Evolutionary conservation across 331 rosid genomes (phyloP).

Genomic region (Rosa hybrid): DNA sequence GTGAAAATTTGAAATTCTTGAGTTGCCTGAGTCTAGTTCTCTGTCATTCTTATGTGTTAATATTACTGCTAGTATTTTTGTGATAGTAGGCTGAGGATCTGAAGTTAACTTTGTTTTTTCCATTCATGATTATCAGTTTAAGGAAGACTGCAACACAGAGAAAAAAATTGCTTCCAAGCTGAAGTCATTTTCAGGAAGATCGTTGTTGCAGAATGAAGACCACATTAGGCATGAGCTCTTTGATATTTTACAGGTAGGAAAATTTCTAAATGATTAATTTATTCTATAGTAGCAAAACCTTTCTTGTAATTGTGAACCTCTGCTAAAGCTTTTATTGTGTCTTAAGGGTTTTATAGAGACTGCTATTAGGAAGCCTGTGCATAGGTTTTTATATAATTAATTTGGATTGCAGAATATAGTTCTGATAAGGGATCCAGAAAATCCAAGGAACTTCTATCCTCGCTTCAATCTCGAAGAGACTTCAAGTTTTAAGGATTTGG

Average conservation of each 20-base stretch:
- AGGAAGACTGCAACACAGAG: conserved; percentile 89
- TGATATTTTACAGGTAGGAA: conserved; percentile 71
- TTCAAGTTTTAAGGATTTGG: conserved; percentile 78
- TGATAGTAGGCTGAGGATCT: neutral
- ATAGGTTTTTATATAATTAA: conserved; percentile 21
- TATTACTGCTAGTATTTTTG: neutral
- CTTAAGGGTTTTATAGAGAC: neutral
- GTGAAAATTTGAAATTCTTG: neutral
- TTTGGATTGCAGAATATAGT: conserved; percentile 74
- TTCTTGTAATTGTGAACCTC: neutral
- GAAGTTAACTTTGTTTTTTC: conserved; percentile 17
- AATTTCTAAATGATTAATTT: neutral
- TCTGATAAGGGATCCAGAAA: conserved; percentile 81
- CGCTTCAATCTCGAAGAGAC: conserved; percentile 97
- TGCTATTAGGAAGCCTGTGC: neutral
- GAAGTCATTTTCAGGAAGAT: conserved; percentile 56
- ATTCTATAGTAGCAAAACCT: neutral
- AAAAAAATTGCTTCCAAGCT: conserved; percentile 83
- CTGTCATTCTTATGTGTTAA: neutral
- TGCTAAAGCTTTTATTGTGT: neutral
- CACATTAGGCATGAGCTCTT: conserved; percentile 63
- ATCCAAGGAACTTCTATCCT: conserved; percentile 80
- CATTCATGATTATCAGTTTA: conserved; percentile 54
- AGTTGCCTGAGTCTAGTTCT: neutral
- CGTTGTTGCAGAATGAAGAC: conserved; percentile 60